These are phyloP conservation scores for Plasmodium gaboni DNA, from an alignment of 169 alveolate genomes.

Conservation along the genomic window DNA sequence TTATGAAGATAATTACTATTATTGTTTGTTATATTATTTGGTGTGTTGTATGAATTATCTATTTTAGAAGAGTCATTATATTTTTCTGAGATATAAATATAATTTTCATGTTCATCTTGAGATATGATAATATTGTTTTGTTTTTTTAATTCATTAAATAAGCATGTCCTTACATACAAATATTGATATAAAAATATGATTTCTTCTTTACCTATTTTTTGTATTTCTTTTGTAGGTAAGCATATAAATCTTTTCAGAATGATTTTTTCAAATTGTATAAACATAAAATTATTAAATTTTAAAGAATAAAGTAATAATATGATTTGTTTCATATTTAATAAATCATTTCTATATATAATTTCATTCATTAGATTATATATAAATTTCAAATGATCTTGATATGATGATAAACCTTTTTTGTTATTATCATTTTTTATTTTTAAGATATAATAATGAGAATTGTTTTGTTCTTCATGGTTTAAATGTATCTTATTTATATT, in stretches of 20 bases:
- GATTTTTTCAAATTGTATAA: constrained; percentile 45
- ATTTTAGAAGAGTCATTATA: neutral
- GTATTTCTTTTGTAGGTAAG: constrained; percentile 9
- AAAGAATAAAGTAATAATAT: constrained; percentile 21
- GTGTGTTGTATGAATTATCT: neutral
- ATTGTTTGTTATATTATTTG: neutral
- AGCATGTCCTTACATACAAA: constrained; percentile 61
- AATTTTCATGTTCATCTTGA: constrained; percentile 15
- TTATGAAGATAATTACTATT: neutral
- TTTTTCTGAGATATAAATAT: neutral
- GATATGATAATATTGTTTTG: neutral
- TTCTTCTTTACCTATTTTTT: constrained; percentile 18
- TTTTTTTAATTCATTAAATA: constrained; percentile 40
- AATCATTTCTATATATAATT: constrained; percentile 66
- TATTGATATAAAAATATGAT: constrained; percentile 53
- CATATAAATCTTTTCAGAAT: constrained; percentile 50
- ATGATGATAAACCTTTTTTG: too few relatives aligned
- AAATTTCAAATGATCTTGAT: constrained; percentile 14
- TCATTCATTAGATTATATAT: constrained; percentile 38
- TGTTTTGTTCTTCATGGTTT: neutral
- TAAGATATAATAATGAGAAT: neutral
- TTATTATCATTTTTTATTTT: neutral
- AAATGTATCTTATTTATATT: constrained; percentile 3
- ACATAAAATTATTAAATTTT: constrained; percentile 13
- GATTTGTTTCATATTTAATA: constrained; percentile 36